A percentile compares a stretch with the other conserved stretches of the same genome.
These are phyloP conservation scores for Daphne laureola DNA, from an alignment of 441 rosid genomes.

Conservation along the genomic window DNA sequence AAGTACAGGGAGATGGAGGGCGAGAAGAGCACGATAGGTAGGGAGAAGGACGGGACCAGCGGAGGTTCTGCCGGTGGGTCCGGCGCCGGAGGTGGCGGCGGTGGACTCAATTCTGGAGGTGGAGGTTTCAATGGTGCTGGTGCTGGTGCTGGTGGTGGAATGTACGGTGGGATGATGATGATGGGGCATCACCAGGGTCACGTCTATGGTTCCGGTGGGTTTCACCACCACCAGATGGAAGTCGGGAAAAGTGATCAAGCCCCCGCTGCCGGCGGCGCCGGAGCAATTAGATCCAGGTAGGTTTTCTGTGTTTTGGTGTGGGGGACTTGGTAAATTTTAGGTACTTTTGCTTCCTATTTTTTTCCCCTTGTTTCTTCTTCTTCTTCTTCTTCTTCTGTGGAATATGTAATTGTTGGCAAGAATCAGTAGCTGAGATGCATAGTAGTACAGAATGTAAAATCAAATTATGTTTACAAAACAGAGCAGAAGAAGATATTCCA, in stretches of 20 bases:
- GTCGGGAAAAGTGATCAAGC: constrained; percentile 7
- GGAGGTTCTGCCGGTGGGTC: constrained; percentile 26
- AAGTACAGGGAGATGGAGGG: constrained; percentile 58
- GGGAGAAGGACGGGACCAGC: constrained; percentile 29
- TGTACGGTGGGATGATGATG: constrained; percentile 40
- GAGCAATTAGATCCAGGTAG: constrained; percentile 26
- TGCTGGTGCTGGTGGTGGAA: constrained; percentile 23
- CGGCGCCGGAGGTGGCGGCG: constrained; percentile 22
- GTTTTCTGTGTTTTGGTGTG: background rate
- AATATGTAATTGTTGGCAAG: constrained; percentile 9
- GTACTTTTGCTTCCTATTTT: background rate
- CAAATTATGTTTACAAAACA: background rate
- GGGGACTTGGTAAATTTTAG: background rate
- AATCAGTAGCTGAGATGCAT: background rate
- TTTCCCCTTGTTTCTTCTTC: background rate
- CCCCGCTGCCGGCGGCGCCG: constrained; percentile 7
- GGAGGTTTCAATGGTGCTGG: constrained; percentile 17
- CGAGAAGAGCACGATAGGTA: constrained; percentile 30
- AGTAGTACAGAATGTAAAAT: constrained; percentile 6
- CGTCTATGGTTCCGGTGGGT: constrained; percentile 37
- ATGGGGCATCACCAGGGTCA: constrained; percentile 46
- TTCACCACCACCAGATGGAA: constrained; percentile 20
- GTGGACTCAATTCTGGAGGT: constrained; percentile 22
- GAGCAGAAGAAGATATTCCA: too few relatives aligned
- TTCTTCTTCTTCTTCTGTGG: background rate